Conservation (phyloP, 1,284 basidiomycete species). For the Schizophyllum amplum region DNA sequence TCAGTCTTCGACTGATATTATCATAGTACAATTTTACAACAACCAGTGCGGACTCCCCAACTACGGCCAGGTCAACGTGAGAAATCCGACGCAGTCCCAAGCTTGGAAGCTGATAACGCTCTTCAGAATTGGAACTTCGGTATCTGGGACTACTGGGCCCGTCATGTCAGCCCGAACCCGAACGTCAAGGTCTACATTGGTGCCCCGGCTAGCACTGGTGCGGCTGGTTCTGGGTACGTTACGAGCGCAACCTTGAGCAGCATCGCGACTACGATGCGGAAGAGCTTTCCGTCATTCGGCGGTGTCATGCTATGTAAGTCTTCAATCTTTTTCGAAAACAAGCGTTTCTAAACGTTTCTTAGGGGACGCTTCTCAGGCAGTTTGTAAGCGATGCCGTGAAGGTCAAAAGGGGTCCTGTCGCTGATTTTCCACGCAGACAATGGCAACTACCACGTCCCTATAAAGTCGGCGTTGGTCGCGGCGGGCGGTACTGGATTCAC, state of each 20-base stretch:
- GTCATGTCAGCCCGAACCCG: conserved; percentile 42
- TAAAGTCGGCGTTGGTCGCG: conserved; percentile 51
- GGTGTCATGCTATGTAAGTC: conserved; percentile 56
- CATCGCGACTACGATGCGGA: conserved; percentile 46
- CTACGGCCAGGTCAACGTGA: conserved; percentile 8
- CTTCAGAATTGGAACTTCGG: conserved; percentile 45
- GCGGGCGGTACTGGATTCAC: conserved; percentile 61
- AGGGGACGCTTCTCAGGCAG: conserved; percentile 42
- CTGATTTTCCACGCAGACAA: conserved; percentile 34
- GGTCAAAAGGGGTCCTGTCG: not conserved
- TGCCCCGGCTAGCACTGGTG: conserved; percentile 46
- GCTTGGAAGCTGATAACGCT: not conserved
- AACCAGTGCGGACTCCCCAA: conserved; percentile 14
- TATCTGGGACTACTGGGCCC: conserved; percentile 55
- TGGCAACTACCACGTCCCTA: conserved; percentile 47
- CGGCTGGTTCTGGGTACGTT: conserved; percentile 53
- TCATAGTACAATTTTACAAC: conserved; percentile 31
- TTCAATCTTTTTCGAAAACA: not conserved
- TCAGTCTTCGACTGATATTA: not conserved
- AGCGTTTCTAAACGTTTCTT: not conserved
- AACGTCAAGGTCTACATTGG: conserved; percentile 58
- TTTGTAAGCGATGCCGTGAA: conserved; percentile 19
- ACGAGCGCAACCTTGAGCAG: conserved; percentile 35
- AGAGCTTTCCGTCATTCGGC: conserved; percentile 62
- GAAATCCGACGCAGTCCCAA: not conserved